Evolutionary conservation across 345 rosid genomes (phyloP), one percentile per base, ranked within the genome.

Genomic region (Salix koriyanagi): DNA sequence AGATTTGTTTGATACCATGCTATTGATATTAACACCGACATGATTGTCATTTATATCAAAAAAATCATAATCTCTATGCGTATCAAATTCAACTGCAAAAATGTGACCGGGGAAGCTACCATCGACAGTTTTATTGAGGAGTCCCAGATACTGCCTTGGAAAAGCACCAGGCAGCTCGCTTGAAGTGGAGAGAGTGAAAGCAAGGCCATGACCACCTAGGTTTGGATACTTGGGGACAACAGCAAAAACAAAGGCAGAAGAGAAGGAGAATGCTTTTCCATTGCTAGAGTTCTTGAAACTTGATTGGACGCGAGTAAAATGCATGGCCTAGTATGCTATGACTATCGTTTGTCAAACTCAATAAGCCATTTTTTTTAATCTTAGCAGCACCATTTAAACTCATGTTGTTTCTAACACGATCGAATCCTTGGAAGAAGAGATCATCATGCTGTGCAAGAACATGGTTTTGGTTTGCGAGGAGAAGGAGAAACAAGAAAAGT

Each of bases 321-420:
- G 32, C 71, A 41, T 41, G 71, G 25, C 50, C 71, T 18, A 5
- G 14, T 16, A 2, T 8, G 16, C 21, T 7, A 5, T 23, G 23
- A 19, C 48, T 16, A 19, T 7, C 4, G 52, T 67, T 67, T 6
- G 71, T 13, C 5, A 68, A 25, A 11, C 50, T 21, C 1, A 14
- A 9, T 0, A 68, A n/a, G 13, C 71, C 71, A 21, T 68, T 23
- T 0, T n/a, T 21, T 41, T 18, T 6, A 7, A 68, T 68, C 50
- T 41, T 30, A 8, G 71, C 71, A 12, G 30, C 30, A 23, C 30
- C 54, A 41, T 68, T n/a, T 37, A 68, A 25, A 84, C 58, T 86
- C 56, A 91, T 70, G 79, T 84, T 86, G 82, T n/a, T 23, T 56
- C 52, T 58, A 37, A 54, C 69, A 52, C 44, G 37, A 2, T 28